Evolutionary conservation across 129 eudicot genomes (phyloP).

Genomic region (Arctium lappa): DNA sequence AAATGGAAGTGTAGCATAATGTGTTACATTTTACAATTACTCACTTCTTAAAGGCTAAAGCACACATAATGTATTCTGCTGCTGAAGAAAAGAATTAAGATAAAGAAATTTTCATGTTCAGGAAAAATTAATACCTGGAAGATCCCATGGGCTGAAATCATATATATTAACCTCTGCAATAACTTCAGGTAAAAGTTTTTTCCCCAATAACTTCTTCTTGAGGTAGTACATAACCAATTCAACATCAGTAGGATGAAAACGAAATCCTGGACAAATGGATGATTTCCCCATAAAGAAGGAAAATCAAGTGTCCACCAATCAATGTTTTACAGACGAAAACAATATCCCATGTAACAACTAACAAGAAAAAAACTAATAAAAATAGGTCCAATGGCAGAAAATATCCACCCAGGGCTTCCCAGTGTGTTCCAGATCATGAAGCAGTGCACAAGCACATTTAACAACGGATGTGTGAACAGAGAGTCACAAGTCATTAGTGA

Average conservation of each 20-base stretch:
- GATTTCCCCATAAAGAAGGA: slow-evolving; percentile 31
- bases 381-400: background rate
- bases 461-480: background rate
- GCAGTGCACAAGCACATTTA: slow-evolving; percentile 13
- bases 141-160: slow-evolving; percentile 70
- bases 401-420: background rate
- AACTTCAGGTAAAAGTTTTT: slow-evolving; percentile 37
- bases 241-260: slow-evolving; percentile 76
- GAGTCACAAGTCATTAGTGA: slow-evolving; percentile 17
- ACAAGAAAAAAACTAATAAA: background rate
- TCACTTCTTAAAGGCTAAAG: background rate
- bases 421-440: background rate
- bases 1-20: background rate
- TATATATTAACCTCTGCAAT: slow-evolving; percentile 72
- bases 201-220: slow-evolving; percentile 55
- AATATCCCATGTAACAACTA: background rate
- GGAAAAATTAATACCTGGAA: slow-evolving; percentile 49
- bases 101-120: background rate
- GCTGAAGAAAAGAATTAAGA: background rate
- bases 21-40: background rate
- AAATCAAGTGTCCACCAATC: slow-evolving; percentile 12
- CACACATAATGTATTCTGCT: background rate
- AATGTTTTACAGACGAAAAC: background rate
- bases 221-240: slow-evolving; percentile 66
- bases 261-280: slow-evolving; percentile 58